These are phyloP conservation scores for Periconia sp. DNA, from an alignment of 2,329 filamentous ascomycete species.

Conservation along the genomic window DNA sequence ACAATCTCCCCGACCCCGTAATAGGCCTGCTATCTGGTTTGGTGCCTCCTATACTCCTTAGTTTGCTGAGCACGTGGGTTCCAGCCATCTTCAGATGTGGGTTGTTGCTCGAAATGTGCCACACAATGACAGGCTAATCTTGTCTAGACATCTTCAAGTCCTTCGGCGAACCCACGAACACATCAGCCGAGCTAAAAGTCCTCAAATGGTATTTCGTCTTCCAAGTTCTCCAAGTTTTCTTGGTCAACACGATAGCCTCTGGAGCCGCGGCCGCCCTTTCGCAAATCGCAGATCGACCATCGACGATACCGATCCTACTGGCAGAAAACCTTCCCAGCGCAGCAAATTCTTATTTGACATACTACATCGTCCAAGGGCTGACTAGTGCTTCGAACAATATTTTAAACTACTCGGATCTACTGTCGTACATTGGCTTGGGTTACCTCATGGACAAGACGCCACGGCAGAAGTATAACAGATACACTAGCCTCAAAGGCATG, in stretches of 20 bases:
- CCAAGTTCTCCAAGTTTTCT: constrained; percentile 89
- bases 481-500: constrained; percentile 39
- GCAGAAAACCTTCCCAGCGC: constrained; percentile 78
- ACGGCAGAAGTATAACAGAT: constrained; percentile 46
- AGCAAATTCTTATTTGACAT: constrained; percentile 94
- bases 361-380: constrained; percentile 91
- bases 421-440: constrained; percentile 76
- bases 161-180: constrained; percentile 78
- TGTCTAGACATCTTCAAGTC: constrained; percentile 74
- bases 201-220: constrained; percentile 93
- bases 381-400: constrained; percentile 77
- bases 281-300: constrained; percentile 68
- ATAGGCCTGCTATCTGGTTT: constrained; percentile 85
- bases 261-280: constrained; percentile 74
- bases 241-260: constrained; percentile 83
- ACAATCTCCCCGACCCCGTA: constrained; percentile 71
- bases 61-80: constrained; percentile 84
- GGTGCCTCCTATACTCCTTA: constrained; percentile 77
- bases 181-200: constrained; percentile 83
- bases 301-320: constrained; percentile 67
- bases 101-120: no score
- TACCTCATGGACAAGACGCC: constrained; percentile 79
- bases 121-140: constrained; percentile 18
- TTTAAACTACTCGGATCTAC: constrained; percentile 74
- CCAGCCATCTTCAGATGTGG: constrained; percentile 81